Conservation (phyloP, 768 basidiomycete species). For the Tephrocybe sp. region DNA sequence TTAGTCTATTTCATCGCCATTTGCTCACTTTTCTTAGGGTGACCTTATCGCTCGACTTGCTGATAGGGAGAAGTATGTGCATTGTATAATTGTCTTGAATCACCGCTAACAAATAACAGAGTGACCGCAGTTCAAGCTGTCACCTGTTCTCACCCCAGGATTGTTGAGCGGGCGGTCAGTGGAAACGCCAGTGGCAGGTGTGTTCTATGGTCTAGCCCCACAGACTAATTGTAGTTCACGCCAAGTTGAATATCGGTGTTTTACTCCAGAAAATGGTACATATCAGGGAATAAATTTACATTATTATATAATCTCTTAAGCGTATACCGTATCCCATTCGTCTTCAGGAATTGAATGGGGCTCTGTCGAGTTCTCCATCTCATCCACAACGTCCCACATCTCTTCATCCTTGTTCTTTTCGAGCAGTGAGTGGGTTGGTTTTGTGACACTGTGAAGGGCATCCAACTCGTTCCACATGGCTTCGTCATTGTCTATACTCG, state of each 20-base stretch:
- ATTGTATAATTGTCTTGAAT: background rate
- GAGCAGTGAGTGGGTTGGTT: background rate
- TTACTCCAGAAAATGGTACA: too few relatives aligned
- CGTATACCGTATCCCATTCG: slow-evolving; percentile 68
- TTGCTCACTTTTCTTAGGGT: slow-evolving; percentile 41
- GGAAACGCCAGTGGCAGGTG: slow-evolving; percentile 82
- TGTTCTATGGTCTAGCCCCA: slow-evolving; percentile 72
- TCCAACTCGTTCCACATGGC: slow-evolving; percentile 28
- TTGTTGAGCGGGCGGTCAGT: slow-evolving; percentile 70
- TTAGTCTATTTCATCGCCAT: background rate
- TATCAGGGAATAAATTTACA: too few relatives aligned
- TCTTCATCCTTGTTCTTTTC: slow-evolving; percentile 55
- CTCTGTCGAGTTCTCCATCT: slow-evolving; percentile 40
- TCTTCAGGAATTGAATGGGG: slow-evolving; percentile 29
- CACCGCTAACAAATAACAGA: slow-evolving; percentile 29
- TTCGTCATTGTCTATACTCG: slow-evolving; percentile 11
- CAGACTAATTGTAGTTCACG: slow-evolving; percentile 19
- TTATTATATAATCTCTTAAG: slow-evolving; percentile 22
- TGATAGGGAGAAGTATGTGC: slow-evolving; percentile 50
- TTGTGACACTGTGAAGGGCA: slow-evolving; percentile 4
- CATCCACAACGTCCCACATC: slow-evolving; percentile 68
- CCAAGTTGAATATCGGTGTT: too few relatives aligned
- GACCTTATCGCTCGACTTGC: slow-evolving; percentile 63
- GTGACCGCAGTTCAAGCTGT: slow-evolving; percentile 87
- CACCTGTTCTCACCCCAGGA: slow-evolving; percentile 78